Evolutionary conservation across 768 basidiomycete species (phyloP).

Genomic region (Hortiboletus campestris): DNA sequence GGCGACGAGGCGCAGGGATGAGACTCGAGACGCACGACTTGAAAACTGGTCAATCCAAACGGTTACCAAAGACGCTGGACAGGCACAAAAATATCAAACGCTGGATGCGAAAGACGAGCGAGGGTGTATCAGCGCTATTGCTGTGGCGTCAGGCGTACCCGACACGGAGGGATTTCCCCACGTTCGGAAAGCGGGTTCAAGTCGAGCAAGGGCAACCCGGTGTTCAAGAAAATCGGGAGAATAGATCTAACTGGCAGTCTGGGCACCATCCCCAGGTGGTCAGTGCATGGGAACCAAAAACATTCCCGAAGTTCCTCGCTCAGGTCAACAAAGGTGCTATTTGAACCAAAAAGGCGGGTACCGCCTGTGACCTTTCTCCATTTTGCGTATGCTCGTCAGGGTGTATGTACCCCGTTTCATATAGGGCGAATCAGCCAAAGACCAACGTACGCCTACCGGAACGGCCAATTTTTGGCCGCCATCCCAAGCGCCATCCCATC

Average conservation of each 20-base stretch:
- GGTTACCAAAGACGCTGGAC: slow-evolving; percentile 35
- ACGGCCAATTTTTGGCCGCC: slow-evolving; percentile 6
- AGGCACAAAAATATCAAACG: slow-evolving; percentile 30
- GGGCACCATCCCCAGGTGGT: slow-evolving; percentile 40
- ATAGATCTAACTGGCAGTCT: slow-evolving; percentile 36
- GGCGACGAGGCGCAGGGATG: slow-evolving; percentile 17
- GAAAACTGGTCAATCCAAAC: background rate
- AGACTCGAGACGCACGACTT: slow-evolving; percentile 19
- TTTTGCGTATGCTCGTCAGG: slow-evolving; percentile 44
- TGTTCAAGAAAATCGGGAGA: slow-evolving; percentile 32
- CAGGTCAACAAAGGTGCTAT: slow-evolving; percentile 4
- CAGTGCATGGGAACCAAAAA: slow-evolving; percentile 28
- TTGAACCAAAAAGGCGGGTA: slow-evolving; percentile 12
- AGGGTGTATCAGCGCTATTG: slow-evolving; percentile 12
- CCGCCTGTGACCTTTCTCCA: slow-evolving; percentile 37
- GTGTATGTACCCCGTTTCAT: slow-evolving; percentile 39
- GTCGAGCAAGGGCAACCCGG: slow-evolving; percentile 31
- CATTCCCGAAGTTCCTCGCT: slow-evolving; percentile 23
- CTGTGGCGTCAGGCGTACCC: slow-evolving; percentile 2
- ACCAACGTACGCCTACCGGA: slow-evolving; percentile 18
- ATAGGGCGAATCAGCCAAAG: slow-evolving; percentile 35
- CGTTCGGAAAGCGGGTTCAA: slow-evolving; percentile 16
- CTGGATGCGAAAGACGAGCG: slow-evolving; percentile 29
- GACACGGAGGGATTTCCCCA: slow-evolving; percentile 15
- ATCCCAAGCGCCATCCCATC: too few relatives aligned